Evolutionary conservation across 2,329 filamentous ascomycete genomes (phyloP), one percentile per base, ranked within the genome.

Genomic region (Aplosporella prunicola): DNA sequence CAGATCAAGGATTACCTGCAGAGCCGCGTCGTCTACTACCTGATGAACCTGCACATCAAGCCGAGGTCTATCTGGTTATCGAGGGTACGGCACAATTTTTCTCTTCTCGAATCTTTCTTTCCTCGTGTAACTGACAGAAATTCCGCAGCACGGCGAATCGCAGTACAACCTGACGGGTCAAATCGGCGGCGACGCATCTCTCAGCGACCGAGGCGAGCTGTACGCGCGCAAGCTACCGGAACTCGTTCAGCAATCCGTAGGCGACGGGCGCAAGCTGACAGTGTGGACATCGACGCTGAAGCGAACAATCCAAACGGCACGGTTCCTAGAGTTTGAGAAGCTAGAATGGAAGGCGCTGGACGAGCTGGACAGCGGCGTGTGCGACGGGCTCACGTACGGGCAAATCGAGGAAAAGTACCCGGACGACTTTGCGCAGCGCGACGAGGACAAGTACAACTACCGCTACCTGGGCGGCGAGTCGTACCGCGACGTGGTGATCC

Each of bases 371-470:
- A 88, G 86, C 1, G 91, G 91, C 34, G 85, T 96, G 32, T 98
- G 91, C 64, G 91, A 98, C 52, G 88, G 89, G 38, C 77, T 96
- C 58, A 98, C 91, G 1, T 95, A 95, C 59, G 84, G 86, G 53
- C 82, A 98, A 57, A 96, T 98, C 56, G 86, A 91, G 52, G 77
- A 93, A 52, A 68, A 74, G 38, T 96, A 85, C 57, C 91, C 91
- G 0, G 88, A 95, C 49, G 91, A 98, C 64, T 98, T 98, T 64
- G 78, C 79, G 33, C 87, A 89, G 22, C 85, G 91, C 45, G 91
- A 98, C 60, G 86, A 94, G 48, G 91, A 98, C 70, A 98, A 98
- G 64, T 96, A 96, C 75, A 96, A 98, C 67, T 98, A 98, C 66
- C 86, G 91, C 40, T 98, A 98, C 63, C 81, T 91, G 5, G 91